Evolutionary conservation across 306 rosid species (phyloP).

Genomic region (Dryas octopetala): DNA sequence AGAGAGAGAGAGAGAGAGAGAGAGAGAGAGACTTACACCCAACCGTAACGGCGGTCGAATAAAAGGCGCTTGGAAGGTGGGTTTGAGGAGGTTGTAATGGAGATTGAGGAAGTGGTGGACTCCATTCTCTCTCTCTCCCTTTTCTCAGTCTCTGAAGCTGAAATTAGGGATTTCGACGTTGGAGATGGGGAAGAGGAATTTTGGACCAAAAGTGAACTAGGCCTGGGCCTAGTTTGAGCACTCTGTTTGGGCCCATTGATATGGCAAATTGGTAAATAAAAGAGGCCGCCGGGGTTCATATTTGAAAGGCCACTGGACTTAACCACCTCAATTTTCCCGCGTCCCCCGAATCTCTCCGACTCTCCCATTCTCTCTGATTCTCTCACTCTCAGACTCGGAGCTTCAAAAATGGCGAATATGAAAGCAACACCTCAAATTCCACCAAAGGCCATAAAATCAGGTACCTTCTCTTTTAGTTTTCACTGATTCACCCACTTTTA

Average conservation of each 20-base stretch:
- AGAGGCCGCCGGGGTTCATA: neutral
- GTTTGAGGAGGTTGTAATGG: slow-evolving; percentile 26
- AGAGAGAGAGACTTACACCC: slow-evolving; percentile 62
- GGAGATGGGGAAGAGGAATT: neutral
- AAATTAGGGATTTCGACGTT: too few species aligned
- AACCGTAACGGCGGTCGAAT: slow-evolving; percentile 94
- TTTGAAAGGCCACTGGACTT: neutral
- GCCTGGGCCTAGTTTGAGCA: neutral
- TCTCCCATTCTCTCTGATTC: neutral
- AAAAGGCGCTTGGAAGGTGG: slow-evolving; percentile 60
- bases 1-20: slow-evolving; percentile 22
- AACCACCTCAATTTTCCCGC: slow-evolving; percentile 1
- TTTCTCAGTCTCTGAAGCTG: neutral
- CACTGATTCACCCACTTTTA: neutral
- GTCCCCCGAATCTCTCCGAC: neutral
- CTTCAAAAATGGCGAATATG: slow-evolving; percentile 23
- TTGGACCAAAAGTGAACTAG: neutral
- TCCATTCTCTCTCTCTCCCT: neutral
- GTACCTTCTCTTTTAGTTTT: neutral
- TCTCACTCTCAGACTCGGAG: neutral
- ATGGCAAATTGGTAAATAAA: slow-evolving; percentile 10
- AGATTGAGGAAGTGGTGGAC: slow-evolving; percentile 10
- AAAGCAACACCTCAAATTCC: slow-evolving; percentile 8
- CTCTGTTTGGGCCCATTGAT: neutral
- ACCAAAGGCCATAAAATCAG: neutral